Conservation (phyloP, 306 rosid species). For the Cicer cuneatum region DNA sequence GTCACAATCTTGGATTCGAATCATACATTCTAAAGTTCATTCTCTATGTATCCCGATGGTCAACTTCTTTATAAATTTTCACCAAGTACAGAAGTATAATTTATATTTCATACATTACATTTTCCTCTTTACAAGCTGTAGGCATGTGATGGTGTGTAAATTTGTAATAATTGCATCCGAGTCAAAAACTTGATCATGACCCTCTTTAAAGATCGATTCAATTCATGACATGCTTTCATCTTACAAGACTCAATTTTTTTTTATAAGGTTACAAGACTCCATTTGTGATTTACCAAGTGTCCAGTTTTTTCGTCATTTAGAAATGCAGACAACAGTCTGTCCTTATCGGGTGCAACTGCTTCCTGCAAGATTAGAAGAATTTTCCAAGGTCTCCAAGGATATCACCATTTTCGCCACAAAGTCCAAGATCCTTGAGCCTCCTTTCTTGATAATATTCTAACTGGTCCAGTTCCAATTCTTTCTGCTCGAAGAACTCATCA, state of each 20-base stretch:
- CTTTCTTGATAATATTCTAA: constrained; percentile 91
- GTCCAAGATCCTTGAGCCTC: constrained; percentile 96
- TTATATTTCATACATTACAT: constrained; percentile 29
- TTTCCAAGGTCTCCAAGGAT: constrained; percentile 71
- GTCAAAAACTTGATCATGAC: constrained; percentile 36
- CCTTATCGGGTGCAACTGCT: constrained; percentile 1
- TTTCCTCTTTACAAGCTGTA: constrained; percentile 37
- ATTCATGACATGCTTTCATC: constrained; percentile 2
- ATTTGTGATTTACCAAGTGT: constrained; percentile 8
- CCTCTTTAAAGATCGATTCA: constrained; percentile 30
- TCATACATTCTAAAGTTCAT: constrained; percentile 4
- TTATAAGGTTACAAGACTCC: background rate
- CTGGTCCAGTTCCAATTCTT: constrained; percentile 67
- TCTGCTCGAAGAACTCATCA: constrained; percentile 66
- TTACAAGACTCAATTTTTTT: background rate
- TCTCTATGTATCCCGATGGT: background rate
- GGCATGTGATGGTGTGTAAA: constrained; percentile 9
- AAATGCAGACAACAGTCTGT: constrained; percentile 22
- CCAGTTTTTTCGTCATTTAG: background rate
- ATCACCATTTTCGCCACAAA: constrained; percentile 88
- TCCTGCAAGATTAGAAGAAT: constrained; percentile 46
- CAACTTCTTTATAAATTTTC: constrained; percentile 25
- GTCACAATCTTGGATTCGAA: background rate
- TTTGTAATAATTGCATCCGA: constrained; percentile 14
- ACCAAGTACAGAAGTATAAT: constrained; percentile 13